These are phyloP conservation scores for Eremothecium coryli DNA, from an alignment of 1,139 yeast species.

Conservation along the genomic window DNA sequence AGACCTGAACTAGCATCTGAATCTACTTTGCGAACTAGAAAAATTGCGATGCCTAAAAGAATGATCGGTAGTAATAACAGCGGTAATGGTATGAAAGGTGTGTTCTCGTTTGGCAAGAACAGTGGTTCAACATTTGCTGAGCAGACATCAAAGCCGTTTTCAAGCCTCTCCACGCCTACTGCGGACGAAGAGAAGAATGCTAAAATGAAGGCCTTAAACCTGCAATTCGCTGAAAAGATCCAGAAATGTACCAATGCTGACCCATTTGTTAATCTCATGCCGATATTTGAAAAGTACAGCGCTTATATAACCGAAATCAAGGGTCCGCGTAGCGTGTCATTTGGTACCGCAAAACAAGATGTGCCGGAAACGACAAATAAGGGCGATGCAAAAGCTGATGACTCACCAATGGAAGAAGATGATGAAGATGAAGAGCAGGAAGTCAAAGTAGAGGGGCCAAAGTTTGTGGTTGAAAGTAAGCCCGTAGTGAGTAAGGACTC, in stretches of 20 bases:
- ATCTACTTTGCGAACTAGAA: slow-evolving; percentile 57
- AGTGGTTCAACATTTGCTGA: neutral
- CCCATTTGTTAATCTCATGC: slow-evolving; percentile 49
- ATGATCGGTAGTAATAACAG: slow-evolving; percentile 15
- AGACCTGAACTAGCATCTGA: slow-evolving; percentile 45
- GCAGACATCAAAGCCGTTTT: neutral
- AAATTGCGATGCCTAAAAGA: slow-evolving; percentile 50
- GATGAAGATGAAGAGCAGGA: slow-evolving; percentile 37
- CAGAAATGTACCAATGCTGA: slow-evolving; percentile 37
- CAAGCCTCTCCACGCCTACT: slow-evolving; percentile 1
- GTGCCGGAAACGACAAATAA: slow-evolving; percentile 1
- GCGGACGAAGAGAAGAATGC: slow-evolving; percentile 14
- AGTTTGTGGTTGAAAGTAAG: slow-evolving; percentile 42
- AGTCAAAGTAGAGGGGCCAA: slow-evolving; percentile 56
- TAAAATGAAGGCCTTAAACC: slow-evolving; percentile 60
- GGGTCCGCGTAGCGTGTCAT: neutral
- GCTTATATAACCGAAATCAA: slow-evolving; percentile 32
- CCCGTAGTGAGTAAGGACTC: slow-evolving; percentile 47
- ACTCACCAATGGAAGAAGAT: slow-evolving; percentile 6
- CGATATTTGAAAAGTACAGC: slow-evolving; percentile 51
- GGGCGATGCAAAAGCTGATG: neutral
- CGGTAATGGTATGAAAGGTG: slow-evolving; percentile 13
- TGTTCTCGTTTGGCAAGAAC: slow-evolving; percentile 13
- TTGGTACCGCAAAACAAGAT: neutral
- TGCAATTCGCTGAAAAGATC: slow-evolving; percentile 48